Conservation (phyloP, 192 early-diverging fungal genomes). For the Entomortierella chlamydospora region DNA sequence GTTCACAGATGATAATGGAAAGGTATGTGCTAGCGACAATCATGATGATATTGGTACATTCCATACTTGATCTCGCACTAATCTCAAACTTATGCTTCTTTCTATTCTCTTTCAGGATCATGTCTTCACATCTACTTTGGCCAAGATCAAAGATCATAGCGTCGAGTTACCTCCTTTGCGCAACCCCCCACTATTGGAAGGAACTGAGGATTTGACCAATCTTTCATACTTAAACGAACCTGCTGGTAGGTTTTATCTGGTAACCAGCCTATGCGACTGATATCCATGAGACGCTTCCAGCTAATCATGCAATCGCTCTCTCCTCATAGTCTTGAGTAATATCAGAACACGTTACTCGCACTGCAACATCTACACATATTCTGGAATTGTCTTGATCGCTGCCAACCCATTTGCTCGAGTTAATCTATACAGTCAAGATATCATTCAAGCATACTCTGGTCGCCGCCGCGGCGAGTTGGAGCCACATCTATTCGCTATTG, state of each 20-base stretch:
- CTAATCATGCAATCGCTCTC: not conserved
- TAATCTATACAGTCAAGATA: slow-evolving; percentile 90
- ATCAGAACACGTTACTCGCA: slow-evolving; percentile 90
- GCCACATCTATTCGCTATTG: slow-evolving; percentile 99
- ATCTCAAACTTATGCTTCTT: too few species aligned
- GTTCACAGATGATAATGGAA: slow-evolving; percentile 70
- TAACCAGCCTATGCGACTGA: too few species aligned
- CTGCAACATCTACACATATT: slow-evolving; percentile 98
- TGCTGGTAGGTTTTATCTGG: slow-evolving; percentile 54
- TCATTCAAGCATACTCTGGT: slow-evolving; percentile 94
- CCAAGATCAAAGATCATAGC: slow-evolving; percentile 74
- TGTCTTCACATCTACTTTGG: slow-evolving; percentile 77
- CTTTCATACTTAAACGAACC: slow-evolving; percentile 97
- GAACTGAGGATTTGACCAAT: slow-evolving; percentile 92
- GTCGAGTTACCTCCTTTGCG: slow-evolving; percentile 88
- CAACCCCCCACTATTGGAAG: slow-evolving; percentile 92
- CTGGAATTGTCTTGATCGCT: slow-evolving; percentile 98
- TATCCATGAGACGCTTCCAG: too few species aligned
- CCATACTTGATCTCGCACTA: not conserved
- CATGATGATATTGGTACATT: too few species aligned
- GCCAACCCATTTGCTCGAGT: slow-evolving; percentile 95
- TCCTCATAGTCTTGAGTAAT: slow-evolving; percentile 84
- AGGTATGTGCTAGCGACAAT: slow-evolving; percentile 56
- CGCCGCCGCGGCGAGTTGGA: slow-evolving; percentile 93
- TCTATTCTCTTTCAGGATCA: slow-evolving; percentile 68